Evolutionary conservation across 805 yeast genomes (phyloP).

Genomic region (Wickerhamomyces chambardii): DNA sequence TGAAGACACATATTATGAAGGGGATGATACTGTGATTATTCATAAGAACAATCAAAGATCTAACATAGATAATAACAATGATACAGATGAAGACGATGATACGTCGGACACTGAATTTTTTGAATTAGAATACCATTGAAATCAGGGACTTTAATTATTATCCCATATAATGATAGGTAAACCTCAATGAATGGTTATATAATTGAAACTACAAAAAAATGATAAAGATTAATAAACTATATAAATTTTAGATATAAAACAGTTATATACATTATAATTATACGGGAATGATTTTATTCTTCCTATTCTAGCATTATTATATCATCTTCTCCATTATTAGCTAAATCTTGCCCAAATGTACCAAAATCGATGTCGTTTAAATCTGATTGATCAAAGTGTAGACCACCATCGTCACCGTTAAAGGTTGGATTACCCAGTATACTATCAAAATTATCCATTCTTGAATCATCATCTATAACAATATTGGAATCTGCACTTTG

Average conservation of each 20-base stretch:
- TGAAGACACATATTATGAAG: not conserved
- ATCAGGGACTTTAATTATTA: too few species aligned
- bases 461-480: not conserved
- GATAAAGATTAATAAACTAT: too few species aligned
- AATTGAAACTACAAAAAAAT: too few species aligned
- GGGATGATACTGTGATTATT: not conserved
- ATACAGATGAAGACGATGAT: not conserved
- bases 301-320: constrained; percentile 9
- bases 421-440: not conserved
- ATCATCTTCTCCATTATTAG: constrained; percentile 5
- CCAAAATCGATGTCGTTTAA: constrained; percentile 10
- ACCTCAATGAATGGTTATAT: too few species aligned
- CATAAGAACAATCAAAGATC: too few species aligned
- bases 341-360: constrained; percentile 7
- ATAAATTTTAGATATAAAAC: too few species aligned
- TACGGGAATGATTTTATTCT: too few species aligned
- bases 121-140: not conserved
- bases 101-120: not conserved
- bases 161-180: too few species aligned
- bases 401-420: constrained; percentile 2
- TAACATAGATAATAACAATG: not conserved
- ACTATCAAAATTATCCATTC: not conserved
- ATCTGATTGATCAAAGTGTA: constrained; percentile 2
- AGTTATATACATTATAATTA: too few species aligned
- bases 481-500: not conserved